A percentile compares a stretch with the other conserved stretches of the same genome.
Conservation (phyloP, 768 basidiomycete species). For the Cystobasidium onofrii region DNA sequence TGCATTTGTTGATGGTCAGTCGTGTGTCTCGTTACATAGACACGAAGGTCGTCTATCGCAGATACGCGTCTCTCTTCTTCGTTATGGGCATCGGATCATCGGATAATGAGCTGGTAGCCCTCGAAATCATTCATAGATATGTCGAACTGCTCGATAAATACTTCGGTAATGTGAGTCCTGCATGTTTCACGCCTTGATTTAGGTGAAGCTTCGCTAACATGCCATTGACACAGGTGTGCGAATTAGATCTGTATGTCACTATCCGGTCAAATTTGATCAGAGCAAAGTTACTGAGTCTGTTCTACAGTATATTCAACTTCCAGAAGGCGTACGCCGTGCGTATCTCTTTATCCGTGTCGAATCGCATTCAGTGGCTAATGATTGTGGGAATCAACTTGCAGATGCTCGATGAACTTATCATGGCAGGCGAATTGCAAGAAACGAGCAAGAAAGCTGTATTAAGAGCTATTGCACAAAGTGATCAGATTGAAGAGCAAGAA, state of each 20-base stretch:
- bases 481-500: conserved; percentile 49
- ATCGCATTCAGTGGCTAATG: neutral
- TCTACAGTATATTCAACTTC: conserved; percentile 83
- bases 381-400: conserved; percentile 33
- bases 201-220: neutral
- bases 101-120: conserved; percentile 84
- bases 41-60: conserved; percentile 81
- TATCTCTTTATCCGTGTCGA: neutral
- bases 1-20: neutral
- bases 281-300: neutral
- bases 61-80: conserved; percentile 94
- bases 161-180: conserved; percentile 71
- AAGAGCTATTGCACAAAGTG: conserved; percentile 49
- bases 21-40: conserved; percentile 48
- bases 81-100: conserved; percentile 70
- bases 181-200: too few relatives aligned
- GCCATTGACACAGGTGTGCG: conserved; percentile 49
- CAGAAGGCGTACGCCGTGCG: conserved; percentile 80
- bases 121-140: conserved; percentile 89
- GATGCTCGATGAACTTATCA: conserved; percentile 83
- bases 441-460: conserved; percentile 64
- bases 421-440: conserved; percentile 89
- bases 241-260: conserved; percentile 82
- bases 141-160: conserved; percentile 60
- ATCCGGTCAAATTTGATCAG: too few relatives aligned